Base-by-base conservation (phyloP, 2,329 filamentous ascomycete species). In the Cordyceps javanica region DNA sequence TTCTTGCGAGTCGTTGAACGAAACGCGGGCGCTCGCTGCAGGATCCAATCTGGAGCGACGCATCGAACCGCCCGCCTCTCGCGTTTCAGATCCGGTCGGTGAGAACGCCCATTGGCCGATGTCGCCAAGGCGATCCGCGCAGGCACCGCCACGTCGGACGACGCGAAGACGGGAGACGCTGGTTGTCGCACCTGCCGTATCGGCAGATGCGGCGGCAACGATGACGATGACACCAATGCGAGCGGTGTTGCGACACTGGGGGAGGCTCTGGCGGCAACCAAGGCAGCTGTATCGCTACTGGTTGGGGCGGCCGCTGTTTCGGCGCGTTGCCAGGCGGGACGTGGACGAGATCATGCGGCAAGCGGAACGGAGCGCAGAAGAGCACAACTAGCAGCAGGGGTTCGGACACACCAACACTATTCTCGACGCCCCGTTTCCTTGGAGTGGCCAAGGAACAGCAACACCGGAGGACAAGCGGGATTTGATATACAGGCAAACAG, bases 301-400 rank as follows among this genome's bases (percentile, higher is more conserved):
- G 50, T n/a, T 53, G n/a, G 36, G 26, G 10, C 19, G 25, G 26
- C 50, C 50, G 38, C 50, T 53, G n/a, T 53, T 53, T 53, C 50
- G 50, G 11, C 50, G 50, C 16, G 34, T 7, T 8, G 8, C 3
- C 10, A 28, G 14, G 49, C 14, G 10, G 16, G n/a, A 10, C 7
- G 19, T 32, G 6, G 50, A 19, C 38, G 11, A 32, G 23, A 19
- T 11, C n/a, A 36, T 23, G 4, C 51, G 21, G 16, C 16, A 26
- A 38, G 34, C 14, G 11, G 28, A 11, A 30, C n/a, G 14, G 8
- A 10, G 38, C 26, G 9, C n/a, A 13, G 4, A 32, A 6, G 13
- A 41, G 4, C n/a, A n/a, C n/a, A n/a, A n/a, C n/a, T 36, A 36
- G 13, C 13, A 4, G 38, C n/a, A 41, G n/a, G 36, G 14, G n/a